Conservation (phyloP, 768 basidiomycete species). For the Melanogaster broomeanus region DNA sequence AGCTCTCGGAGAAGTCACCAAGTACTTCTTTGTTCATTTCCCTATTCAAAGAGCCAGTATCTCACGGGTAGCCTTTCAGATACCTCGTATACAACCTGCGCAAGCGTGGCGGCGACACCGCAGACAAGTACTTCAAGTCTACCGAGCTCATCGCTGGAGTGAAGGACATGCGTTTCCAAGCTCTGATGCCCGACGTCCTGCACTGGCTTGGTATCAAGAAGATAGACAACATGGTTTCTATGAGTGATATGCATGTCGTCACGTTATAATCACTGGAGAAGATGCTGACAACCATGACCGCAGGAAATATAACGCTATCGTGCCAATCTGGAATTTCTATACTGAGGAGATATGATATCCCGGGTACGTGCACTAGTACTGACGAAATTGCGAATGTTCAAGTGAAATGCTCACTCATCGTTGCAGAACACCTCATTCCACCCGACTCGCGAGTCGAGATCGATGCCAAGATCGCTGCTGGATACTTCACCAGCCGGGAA, state of each 20-base stretch:
- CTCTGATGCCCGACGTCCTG: slow-evolving; percentile 93
- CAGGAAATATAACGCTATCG: slow-evolving; percentile 95
- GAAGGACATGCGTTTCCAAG: slow-evolving; percentile 94
- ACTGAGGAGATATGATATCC: slow-evolving; percentile 80
- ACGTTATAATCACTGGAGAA: not conserved
- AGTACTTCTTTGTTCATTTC: slow-evolving; percentile 44
- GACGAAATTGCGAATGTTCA: too few relatives aligned
- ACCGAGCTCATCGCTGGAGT: slow-evolving; percentile 95
- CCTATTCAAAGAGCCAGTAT: not conserved
- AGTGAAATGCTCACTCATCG: not conserved
- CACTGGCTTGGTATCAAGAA: slow-evolving; percentile 94
- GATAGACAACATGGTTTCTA: slow-evolving; percentile 87
- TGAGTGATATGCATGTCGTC: slow-evolving; percentile 72
- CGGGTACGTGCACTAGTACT: slow-evolving; percentile 45
- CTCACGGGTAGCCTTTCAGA: slow-evolving; percentile 35
- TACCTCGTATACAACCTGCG: slow-evolving; percentile 96
- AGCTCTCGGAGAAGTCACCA: slow-evolving; percentile 91
- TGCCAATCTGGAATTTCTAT: slow-evolving; percentile 87
- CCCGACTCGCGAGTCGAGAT: slow-evolving; percentile 92
- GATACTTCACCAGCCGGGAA: slow-evolving; percentile 88
- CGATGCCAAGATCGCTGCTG: slow-evolving; percentile 93
- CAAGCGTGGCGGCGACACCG: slow-evolving; percentile 91
- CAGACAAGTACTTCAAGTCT: slow-evolving; percentile 91
- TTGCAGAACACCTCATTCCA: slow-evolving; percentile 79
- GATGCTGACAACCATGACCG: not conserved